phyloP scores from a whole-genome alignment of 2,329 filamentous ascomycete genomes.

The Fusarium tricinctum region DNA sequence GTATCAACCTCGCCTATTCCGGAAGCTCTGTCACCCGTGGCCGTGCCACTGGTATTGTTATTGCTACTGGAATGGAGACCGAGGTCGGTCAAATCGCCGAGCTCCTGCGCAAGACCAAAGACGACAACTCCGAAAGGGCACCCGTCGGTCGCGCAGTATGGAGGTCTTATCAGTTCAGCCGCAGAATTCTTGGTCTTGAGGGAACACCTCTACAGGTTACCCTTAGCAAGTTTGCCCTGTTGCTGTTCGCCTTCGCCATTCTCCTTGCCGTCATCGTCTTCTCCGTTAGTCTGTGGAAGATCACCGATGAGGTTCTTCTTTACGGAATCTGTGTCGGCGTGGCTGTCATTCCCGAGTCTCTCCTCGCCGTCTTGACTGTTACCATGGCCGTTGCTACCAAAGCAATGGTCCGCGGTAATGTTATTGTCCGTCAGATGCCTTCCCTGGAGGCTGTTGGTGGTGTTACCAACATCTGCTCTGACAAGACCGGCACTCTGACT shows the following conservation, averaged over 20 bases:
- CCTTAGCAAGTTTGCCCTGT: conserved; percentile 85
- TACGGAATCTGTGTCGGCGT: conserved; percentile 74
- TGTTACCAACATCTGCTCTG: conserved; percentile 78
- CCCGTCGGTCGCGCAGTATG: conserved; percentile 62
- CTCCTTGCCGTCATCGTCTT: conserved; percentile 74
- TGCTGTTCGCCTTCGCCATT: conserved; percentile 81
- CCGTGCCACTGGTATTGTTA: conserved; percentile 76
- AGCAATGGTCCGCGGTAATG: conserved; percentile 73
- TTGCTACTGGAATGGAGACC: conserved; percentile 79
- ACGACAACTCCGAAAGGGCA: conserved; percentile 56
- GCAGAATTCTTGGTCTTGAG: conserved; percentile 73
- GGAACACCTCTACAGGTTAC: conserved; percentile 89
- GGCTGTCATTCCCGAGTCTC: conserved; percentile 74
- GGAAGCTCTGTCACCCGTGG: conserved; percentile 80
- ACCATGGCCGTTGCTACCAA: conserved; percentile 77
- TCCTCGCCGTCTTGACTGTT: conserved; percentile 78
- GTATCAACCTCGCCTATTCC: conserved; percentile 78
- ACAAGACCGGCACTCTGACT: conserved; percentile 78
- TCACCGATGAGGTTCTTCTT: conserved; percentile 70
- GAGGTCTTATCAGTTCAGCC: conserved; percentile 59
- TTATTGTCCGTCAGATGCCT: conserved; percentile 75
- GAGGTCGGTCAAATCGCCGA: conserved; percentile 83
- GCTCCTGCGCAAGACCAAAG: conserved; percentile 71
- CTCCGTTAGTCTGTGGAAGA: conserved; percentile 67
- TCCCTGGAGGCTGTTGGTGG: conserved; percentile 76